Percentiles rank a stretch among this genome's conserved stretches.
These are phyloP conservation scores for Suhomyces anneliseae DNA, from an alignment of 1,139 yeast species.

Conservation along the genomic window DNA sequence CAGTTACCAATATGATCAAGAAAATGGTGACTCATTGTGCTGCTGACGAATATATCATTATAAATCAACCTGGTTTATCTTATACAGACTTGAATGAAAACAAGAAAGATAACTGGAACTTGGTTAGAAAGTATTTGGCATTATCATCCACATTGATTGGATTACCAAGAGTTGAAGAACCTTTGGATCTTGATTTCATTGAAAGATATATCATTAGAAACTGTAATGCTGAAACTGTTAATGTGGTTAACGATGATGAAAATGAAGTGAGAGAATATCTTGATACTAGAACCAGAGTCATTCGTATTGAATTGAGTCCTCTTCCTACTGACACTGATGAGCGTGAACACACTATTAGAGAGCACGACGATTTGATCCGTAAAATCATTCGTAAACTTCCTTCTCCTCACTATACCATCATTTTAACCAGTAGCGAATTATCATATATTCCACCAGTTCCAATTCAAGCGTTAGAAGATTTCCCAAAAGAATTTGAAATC, in stretches of 20 bases:
- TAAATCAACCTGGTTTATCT: constrained; percentile 69
- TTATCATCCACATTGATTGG: constrained; percentile 66
- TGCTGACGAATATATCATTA: constrained; percentile 66
- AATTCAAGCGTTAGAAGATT: constrained; percentile 21
- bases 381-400: constrained; percentile 63
- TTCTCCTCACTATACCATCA: constrained; percentile 58
- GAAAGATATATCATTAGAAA: constrained; percentile 43
- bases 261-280: constrained; percentile 46
- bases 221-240: constrained; percentile 49
- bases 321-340: constrained; percentile 39
- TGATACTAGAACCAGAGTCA: constrained; percentile 62
- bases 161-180: constrained; percentile 50
- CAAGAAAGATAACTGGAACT: constrained; percentile 47
- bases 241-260: constrained; percentile 39
- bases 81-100: constrained; percentile 53
- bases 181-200: constrained; percentile 50
- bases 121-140: constrained; percentile 53
- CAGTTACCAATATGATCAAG: constrained; percentile 46
- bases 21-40: constrained; percentile 59
- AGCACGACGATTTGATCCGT: constrained; percentile 54
- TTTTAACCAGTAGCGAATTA: constrained; percentile 44
- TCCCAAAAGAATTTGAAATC: constrained; percentile 38
- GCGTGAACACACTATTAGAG: constrained; percentile 23
- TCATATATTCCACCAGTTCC: constrained; percentile 35
- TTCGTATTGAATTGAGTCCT: constrained; percentile 52